Base-by-base conservation (phyloP, 495 filamentous ascomycete genomes). In the Xylaria nigripes region DNA sequence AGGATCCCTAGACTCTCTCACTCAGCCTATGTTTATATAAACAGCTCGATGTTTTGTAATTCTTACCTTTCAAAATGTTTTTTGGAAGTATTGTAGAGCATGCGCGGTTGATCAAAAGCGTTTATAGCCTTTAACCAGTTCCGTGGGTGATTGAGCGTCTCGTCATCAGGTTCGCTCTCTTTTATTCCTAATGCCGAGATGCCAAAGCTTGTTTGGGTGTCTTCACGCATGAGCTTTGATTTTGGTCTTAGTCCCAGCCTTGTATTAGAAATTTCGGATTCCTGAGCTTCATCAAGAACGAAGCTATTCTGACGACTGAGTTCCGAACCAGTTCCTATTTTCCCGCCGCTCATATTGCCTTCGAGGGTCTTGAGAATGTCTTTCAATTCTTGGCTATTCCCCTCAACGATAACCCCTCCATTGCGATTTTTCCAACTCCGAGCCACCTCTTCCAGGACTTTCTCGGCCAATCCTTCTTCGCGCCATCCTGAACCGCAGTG, bases 401-500 rank as follows among this genome's bases (percentile, higher is more conserved):
- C 89, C 49, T 94, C 89, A 2, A 97, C 88, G 55, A 97, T 92
- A 21, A 96, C 88, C 19, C 86, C 86, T 3, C 88, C 87, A 66
- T 78, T 80, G 52, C 83, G 78, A 54, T 84, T 87, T 70, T 92
- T 96, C 94, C 93, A 98, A 53, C 76, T 79, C 67, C 85, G 85
- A 0, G 94, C 90, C 13, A 90, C 83, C 67, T 97, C 92, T 59
- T 97, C 94, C 18, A 97, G 71, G 6, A 96, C 87, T 61, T 84
- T 86, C 65, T 98, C 93, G 5, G 90, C 93, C 9, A 96, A 72
- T 0, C 93, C 93, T 68, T 92, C 90, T 72, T 97, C 90, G 57
- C 93, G 81, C 93, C 93, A 98, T 83, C 85, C 90, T 34, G 90
- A 86, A 43, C 93, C 93, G 65, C 93, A 98, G 67, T 95, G 85